Conservation (phyloP, 2,329 filamentous ascomycete species). For the Simplicillium sp. region DNA sequence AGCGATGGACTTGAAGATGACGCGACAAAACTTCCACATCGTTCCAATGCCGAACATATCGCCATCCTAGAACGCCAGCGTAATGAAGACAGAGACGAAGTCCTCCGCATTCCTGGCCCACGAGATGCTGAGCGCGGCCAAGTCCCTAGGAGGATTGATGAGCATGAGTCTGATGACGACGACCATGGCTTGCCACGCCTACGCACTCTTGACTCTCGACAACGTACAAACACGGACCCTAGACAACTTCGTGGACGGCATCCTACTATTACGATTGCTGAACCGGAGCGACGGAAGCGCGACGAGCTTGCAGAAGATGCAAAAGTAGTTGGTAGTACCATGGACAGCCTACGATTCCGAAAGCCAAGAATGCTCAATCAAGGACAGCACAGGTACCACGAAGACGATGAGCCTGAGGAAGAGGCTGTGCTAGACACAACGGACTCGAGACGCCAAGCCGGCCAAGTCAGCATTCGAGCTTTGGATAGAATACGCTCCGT, state of each 20-base stretch:
- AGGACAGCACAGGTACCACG: constrained; percentile 26
- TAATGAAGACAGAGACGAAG: constrained; percentile 56
- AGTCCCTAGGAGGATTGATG: constrained; percentile 47
- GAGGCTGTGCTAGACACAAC: constrained; percentile 1
- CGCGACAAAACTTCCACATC: constrained; percentile 37
- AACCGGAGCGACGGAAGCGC: constrained; percentile 36
- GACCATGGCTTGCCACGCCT: constrained; percentile 18
- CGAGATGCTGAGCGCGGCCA: constrained; percentile 81
- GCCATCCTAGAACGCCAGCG: constrained; percentile 80
- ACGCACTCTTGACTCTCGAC: constrained; percentile 14
- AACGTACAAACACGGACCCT: constrained; percentile 8
- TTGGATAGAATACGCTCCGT: constrained; percentile 49
- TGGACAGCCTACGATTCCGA: constrained; percentile 32
- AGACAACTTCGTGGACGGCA: constrained; percentile 24
- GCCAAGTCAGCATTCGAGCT: constrained; percentile 33
- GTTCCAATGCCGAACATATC: constrained; percentile 68
- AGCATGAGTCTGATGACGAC: constrained; percentile 25
- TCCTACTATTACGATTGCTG: constrained; percentile 58
- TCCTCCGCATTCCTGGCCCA: constrained; percentile 83
- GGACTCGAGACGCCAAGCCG: constrained; percentile 10
- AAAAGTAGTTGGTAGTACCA: constrained; percentile 27
- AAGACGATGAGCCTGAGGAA: constrained; percentile 19
- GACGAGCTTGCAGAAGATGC: constrained; percentile 31
- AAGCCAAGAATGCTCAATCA: constrained; percentile 29
- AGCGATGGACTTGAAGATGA: constrained; percentile 46